A percentile compares a stretch with the other conserved stretches of the same genome.
phyloP scores from a whole-genome alignment of 2,329 filamentous ascomycete species.

The Bipolaris sorokiniana region DNA sequence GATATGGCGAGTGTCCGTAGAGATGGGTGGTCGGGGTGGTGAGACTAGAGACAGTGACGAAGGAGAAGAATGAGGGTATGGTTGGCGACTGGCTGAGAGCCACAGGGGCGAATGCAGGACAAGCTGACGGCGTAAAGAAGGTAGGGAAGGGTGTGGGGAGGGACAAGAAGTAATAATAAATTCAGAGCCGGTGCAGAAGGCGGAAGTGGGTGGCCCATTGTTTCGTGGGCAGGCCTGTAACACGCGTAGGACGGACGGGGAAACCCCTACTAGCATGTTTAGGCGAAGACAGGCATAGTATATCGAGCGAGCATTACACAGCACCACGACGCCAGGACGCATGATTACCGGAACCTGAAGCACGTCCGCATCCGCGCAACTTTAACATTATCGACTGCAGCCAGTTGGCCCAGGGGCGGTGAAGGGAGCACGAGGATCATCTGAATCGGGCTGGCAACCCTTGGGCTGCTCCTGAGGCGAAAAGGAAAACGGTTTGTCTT shows the following conservation, averaged over 20 bases:
- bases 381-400: conserved; percentile 35
- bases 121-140: conserved; percentile 24
- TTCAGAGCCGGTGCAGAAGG: conserved; percentile 38
- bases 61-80: conserved; percentile 25
- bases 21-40: conserved; percentile 20
- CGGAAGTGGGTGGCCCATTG: conserved; percentile 38
- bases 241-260: conserved; percentile 42
- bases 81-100: conserved; percentile 29
- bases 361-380: conserved; percentile 20
- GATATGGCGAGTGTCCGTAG: conserved; percentile 19
- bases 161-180: conserved; percentile 41
- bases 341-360: conserved; percentile 32
- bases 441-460: conserved; percentile 14
- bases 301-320: conserved; percentile 30
- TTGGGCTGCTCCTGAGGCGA: conserved; percentile 21
- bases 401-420: conserved; percentile 25
- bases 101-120: conserved; percentile 32
- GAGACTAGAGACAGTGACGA: conserved; percentile 13
- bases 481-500: conserved; percentile 22
- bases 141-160: conserved; percentile 36
- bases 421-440: conserved; percentile 13
- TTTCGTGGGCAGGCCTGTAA: conserved; percentile 43
- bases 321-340: conserved; percentile 32
- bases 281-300: conserved; percentile 43
- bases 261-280: conserved; percentile 31